Evolutionary conservation across 352 stramenopile genomes (phyloP), one percentile per base, ranked within the genome.

Genomic region (Aphanomyces invadans): DNA sequence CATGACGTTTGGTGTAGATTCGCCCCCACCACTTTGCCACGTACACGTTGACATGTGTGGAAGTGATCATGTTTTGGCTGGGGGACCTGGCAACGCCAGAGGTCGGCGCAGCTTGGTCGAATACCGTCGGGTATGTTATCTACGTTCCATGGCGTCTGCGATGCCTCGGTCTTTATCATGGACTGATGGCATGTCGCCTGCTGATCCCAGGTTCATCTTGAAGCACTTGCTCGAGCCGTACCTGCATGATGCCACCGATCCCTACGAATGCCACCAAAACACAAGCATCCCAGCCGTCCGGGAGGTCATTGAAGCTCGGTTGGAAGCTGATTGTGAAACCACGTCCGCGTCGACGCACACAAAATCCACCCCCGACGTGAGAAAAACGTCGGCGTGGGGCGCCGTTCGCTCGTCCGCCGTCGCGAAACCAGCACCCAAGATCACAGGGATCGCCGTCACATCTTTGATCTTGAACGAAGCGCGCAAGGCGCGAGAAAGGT

Each of bases 41-140:
- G 12, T 65, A 65, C n/a, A 65, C 57, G 21, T 51, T 1, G 26
- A 65, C 57, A 32, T 65, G 57, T 19, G 33, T 65, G 15, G 57
- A 65, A 53, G 57, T 65, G 12, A n/a, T 65, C 45, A 65, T 65
- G 57, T 65, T 51, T 21, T 65, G 57, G 57, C 57, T 65, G 15
- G 57, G 57, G 3, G 57, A 65, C 7, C 4, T 38, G 5, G 57
- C 25, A 29, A 53, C 57, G 25, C 36, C 23, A 17, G 57, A 65
- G 3, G 36, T 65, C 7, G 57, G 57, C 15, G 21, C 23, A 9
- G 57, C 57, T 19, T 65, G 57, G 57, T 51, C 28, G 26, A 38
- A 65, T 36, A 65, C 57, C 11, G 57, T 53, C 29, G 39, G 57
- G 57, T 65, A 52, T 5, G 45, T 51, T n/a, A 12, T 4, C 25